Conservation (phyloP, 2,329 filamentous ascomycete species). For the Alternaria conjuncta region DNA sequence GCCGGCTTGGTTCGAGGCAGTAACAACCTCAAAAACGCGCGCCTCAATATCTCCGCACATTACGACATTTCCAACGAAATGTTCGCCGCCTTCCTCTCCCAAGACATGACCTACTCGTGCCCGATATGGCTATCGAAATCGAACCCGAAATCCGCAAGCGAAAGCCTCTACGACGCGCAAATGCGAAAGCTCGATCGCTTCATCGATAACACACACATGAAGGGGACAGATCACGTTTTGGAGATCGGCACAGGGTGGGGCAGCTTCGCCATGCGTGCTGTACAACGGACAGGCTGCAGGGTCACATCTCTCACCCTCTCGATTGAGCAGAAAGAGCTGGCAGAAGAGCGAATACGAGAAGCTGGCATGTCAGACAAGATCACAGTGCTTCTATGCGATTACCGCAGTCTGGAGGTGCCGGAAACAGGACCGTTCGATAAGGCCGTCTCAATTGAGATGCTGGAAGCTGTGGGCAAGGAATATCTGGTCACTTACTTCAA, state of each 20-base stretch:
- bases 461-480: slow-evolving; percentile 74
- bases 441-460: slow-evolving; percentile 77
- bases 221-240: slow-evolving; percentile 70
- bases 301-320: slow-evolving; percentile 74
- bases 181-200: slow-evolving; percentile 70
- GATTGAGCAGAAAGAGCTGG: slow-evolving; percentile 71
- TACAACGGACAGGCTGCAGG: slow-evolving; percentile 68
- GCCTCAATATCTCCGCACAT: slow-evolving; percentile 71
- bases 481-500: slow-evolving; percentile 72
- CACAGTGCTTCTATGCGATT: slow-evolving; percentile 71
- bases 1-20: slow-evolving; percentile 59
- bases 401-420: slow-evolving; percentile 65
- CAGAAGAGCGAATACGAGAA: slow-evolving; percentile 67
- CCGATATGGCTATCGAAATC: slow-evolving; percentile 66
- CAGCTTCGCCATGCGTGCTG: slow-evolving; percentile 73
- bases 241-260: slow-evolving; percentile 82
- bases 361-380: slow-evolving; percentile 68
- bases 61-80: slow-evolving; percentile 80
- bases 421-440: slow-evolving; percentile 66
- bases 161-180: slow-evolving; percentile 70
- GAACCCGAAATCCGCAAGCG: slow-evolving; percentile 53
- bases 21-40: slow-evolving; percentile 59
- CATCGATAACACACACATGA: slow-evolving; percentile 69
- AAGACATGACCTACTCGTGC: slow-evolving; percentile 80
- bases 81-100: slow-evolving; percentile 74